A percentile compares a stretch with the other conserved stretches of the same genome.
Evolutionary conservation across 805 yeast species (phyloP).

Genomic region (Wickerhamiella kurtzmanii): DNA sequence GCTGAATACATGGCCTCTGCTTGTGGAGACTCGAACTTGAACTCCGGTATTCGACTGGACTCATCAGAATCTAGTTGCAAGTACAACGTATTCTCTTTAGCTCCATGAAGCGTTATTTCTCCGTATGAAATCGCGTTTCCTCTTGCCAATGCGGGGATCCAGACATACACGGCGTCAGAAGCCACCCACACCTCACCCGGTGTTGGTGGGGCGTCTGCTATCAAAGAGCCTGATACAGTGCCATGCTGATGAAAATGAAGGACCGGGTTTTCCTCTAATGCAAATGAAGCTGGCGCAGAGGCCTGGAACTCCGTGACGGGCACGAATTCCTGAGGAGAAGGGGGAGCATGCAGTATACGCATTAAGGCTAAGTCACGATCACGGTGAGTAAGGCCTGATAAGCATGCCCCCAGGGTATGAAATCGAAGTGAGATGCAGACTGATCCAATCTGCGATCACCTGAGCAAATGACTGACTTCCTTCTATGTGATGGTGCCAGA

Average conservation of each 20-base stretch:
- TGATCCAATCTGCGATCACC: neutral
- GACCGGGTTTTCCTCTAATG: conserved; percentile 25
- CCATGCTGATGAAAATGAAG: conserved; percentile 14
- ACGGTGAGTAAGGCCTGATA: neutral
- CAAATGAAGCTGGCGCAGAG: conserved; percentile 24
- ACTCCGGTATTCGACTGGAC: neutral
- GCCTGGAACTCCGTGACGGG: conserved; percentile 22
- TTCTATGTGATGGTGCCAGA: no score
- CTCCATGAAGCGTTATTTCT: conserved; percentile 21
- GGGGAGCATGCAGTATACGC: conserved; percentile 11
- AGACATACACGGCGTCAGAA: conserved; percentile 19
- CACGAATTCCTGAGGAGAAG: conserved; percentile 18
- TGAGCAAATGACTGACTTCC: no score
- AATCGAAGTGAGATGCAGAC: neutral
- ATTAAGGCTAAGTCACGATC: conserved; percentile 1
- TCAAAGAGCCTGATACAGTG: conserved; percentile 3
- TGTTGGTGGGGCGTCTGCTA: neutral
- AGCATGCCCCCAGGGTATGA: neutral
- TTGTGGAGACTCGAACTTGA: neutral
- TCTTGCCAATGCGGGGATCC: conserved; percentile 12
- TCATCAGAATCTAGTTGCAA: conserved; percentile 14
- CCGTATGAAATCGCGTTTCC: conserved; percentile 19
- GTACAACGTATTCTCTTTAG: conserved; percentile 14
- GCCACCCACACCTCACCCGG: conserved; percentile 17
- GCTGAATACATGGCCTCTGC: neutral